These are phyloP conservation scores for Leptographium wingfieldii DNA, from an alignment of 2,329 filamentous ascomycete species.

Conservation along the genomic window DNA sequence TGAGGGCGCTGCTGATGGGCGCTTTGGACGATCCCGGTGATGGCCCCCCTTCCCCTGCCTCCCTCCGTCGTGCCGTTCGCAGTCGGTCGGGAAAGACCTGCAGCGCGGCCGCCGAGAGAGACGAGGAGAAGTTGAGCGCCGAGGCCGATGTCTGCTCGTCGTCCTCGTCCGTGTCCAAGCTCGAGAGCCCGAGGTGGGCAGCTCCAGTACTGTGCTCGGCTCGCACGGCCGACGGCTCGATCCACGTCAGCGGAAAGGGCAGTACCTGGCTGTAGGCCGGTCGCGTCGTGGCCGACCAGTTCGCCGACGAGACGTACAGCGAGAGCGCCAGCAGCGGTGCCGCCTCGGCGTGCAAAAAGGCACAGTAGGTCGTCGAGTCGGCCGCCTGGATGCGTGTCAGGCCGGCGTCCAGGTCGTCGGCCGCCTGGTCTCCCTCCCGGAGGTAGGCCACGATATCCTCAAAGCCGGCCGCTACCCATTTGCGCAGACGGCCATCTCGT, in stretches of 20 bases:
- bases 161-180: conserved; percentile 44
- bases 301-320: conserved; percentile 80
- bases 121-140: neutral
- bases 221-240: conserved; percentile 62
- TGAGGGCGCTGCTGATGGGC: conserved; percentile 35
- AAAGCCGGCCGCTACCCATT: conserved; percentile 48
- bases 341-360: conserved; percentile 65
- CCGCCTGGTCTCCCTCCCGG: neutral
- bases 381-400: conserved; percentile 29
- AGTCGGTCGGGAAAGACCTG: conserved; percentile 10
- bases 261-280: conserved; percentile 71
- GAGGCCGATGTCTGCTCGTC: conserved; percentile 28
- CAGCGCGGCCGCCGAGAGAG: conserved; percentile 6
- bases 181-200: conserved; percentile 54
- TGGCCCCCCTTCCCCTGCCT: neutral
- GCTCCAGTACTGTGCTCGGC: conserved; percentile 58
- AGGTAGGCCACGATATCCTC: conserved; percentile 47
- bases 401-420: conserved; percentile 23
- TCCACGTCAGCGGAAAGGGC: conserved; percentile 80
- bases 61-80: neutral
- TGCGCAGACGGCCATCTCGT: conserved; percentile 32
- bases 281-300: conserved; percentile 67
- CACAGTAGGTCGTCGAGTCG: conserved; percentile 40
- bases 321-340: conserved; percentile 71
- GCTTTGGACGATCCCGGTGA: too few species aligned